These are phyloP conservation scores for Sugiyamaella floridensis DNA, from an alignment of 805 yeast species.

Conservation along the genomic window DNA sequence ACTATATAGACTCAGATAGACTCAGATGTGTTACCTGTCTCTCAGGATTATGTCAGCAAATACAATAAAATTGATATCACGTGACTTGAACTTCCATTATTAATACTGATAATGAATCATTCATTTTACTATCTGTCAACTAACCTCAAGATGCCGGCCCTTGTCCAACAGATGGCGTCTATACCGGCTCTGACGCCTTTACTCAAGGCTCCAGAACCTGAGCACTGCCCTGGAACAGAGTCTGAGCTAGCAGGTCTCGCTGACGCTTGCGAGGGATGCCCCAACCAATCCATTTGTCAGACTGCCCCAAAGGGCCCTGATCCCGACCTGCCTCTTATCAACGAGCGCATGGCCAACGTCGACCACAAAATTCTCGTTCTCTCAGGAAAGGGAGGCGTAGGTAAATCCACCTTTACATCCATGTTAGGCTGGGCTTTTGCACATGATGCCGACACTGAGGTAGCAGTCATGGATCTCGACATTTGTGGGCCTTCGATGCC, in stretches of 20 bases:
- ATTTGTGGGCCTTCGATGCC: conserved; percentile 98
- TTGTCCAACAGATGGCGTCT: conserved; percentile 1
- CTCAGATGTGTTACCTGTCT: no score
- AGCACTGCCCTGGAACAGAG: conserved; percentile 98
- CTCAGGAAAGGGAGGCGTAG: conserved; percentile 80
- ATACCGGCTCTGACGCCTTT: neutral
- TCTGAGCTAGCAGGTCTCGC: conserved; percentile 89
- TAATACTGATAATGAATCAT: neutral
- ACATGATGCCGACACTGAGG: conserved; percentile 61
- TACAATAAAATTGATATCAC: neutral
- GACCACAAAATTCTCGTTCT: conserved; percentile 75
- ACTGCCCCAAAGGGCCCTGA: conserved; percentile 85
- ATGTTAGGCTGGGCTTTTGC: conserved; percentile 97
- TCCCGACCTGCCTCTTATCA: conserved; percentile 78
- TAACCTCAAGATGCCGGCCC: conserved; percentile 7
- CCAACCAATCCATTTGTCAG: conserved; percentile 85
- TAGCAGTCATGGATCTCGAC: conserved; percentile 96
- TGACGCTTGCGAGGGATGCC: conserved; percentile 92
- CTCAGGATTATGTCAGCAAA: no score
- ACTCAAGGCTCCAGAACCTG: conserved; percentile 69
- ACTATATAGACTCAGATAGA: no score
- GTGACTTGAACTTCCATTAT: neutral
- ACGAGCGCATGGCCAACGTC: conserved; percentile 52
- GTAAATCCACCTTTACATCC: conserved; percentile 91
- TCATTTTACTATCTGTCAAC: neutral